Conservation (phyloP, 2,329 filamentous ascomycete species). For the Botrytis galanthina region DNA sequence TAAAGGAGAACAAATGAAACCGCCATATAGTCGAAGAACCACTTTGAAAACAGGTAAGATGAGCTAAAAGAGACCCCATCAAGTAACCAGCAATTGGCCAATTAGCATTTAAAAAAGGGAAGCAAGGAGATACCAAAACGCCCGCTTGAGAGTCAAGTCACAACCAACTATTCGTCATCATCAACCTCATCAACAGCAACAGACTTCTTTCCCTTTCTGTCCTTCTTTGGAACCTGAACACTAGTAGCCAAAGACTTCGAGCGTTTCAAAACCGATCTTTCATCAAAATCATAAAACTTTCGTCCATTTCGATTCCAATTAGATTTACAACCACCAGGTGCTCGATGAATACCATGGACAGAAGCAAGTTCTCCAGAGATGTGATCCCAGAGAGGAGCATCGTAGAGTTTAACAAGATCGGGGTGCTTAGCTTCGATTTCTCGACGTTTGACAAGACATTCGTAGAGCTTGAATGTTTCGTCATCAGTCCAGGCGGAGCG, state of each 20-base stretch:
- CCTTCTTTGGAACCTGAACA: slow-evolving; percentile 6
- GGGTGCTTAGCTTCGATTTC: neutral
- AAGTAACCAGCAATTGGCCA: neutral
- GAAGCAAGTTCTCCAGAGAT: neutral
- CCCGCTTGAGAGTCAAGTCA: neutral
- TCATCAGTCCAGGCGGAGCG: neutral
- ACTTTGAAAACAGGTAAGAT: neutral
- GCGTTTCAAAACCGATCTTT: neutral
- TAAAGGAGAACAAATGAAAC: neutral
- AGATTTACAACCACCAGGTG: neutral
- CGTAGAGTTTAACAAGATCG: neutral
- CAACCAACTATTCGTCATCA: neutral
- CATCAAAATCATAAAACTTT: neutral
- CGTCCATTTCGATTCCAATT: slow-evolving; percentile 10
- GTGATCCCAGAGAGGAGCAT: neutral
- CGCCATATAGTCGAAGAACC: neutral
- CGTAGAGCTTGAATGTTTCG: neutral
- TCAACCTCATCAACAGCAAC: neutral
- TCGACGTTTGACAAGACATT: neutral
- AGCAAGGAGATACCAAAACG: neutral
- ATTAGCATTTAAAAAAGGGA: neutral
- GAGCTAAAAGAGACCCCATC: neutral
- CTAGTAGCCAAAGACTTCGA: neutral
- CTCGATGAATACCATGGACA: neutral
- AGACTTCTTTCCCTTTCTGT: neutral